Evolutionary conservation across 2,329 filamentous ascomycete genomes (phyloP), one percentile per base, ranked within the genome.

Genomic region (Colletotrichum sojae): DNA sequence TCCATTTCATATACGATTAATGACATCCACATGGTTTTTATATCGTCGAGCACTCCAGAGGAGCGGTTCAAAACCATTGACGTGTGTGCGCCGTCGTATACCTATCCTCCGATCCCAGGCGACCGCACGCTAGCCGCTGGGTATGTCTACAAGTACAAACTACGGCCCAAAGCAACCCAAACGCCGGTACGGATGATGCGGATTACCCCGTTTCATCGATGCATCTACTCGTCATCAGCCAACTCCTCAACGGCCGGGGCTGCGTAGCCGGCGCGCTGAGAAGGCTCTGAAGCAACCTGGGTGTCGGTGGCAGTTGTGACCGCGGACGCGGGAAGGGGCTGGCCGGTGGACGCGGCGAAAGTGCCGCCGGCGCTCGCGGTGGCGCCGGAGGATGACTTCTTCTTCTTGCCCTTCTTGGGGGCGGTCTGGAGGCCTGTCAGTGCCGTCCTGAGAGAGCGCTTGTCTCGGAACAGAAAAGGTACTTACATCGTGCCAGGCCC

Each of bases 401-500:
- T 74, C 79, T 86, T 87, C 80, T 88, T 89, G 80, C 85, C 85
- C 83, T 90, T 90, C 78, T 89, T 89, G 69, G 83, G 66, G 39
- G 64, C 82, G 39, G 80, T 81, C 77, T 82, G 76, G 60, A 31
- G 12, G n/a, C 8, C 36, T 62, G 56, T 55, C 39, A 63, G 52
- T 45, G 27, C 12, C 27, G 3, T 40, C 25, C n/a, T 18, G 9
- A 12, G 25, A 20, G 6, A 9, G 31, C 31, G 31, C 10, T 36
- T 10, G 31, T 36, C 10, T 36, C 10, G 31, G 10, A 36, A 36
- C 8, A 9, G 8, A 8, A 36, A 10, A 10, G 5, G 31, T 8
- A 81, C 88, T 81, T 78, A 97, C 94, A 89, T 97, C 95, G 80
- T 99, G 96, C 96, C 96, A 99, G 69, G 94, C 96, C 95, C 96